Evolutionary conservation across 1,284 basidiomycete genomes (phyloP), one percentile per base, ranked within the genome.

Genomic region (Naganishia sp.): DNA sequence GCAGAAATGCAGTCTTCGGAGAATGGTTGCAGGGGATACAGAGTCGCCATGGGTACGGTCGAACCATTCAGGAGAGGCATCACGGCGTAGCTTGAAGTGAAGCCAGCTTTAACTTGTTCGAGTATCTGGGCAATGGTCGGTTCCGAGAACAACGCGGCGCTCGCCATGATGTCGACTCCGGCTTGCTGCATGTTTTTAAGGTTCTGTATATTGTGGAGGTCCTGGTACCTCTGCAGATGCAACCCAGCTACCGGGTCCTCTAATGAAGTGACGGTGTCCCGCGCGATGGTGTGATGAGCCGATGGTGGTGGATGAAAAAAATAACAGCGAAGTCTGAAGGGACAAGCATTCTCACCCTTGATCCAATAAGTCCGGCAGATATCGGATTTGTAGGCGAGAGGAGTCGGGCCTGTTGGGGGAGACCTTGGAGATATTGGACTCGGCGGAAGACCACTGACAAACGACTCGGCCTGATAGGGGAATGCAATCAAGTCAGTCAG

Each of bases 341-440:
- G 51, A 43, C 61, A 63, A 13, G 35, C 35, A 39, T 39, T 39
- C 5, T 63, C 50, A 3, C 61, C 61, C 6, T 53, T 15, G 17
- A 63, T 53, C 61, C 61, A 63, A 42, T 53, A 63, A 6, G 61
- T 43, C 7, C 51, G 61, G n/a, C 61, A 63, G 28, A 63, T 63
- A 25, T 63, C 61, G 45, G 51, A 53, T 21, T 63, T 63, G 42
- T 63, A 63, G 5, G 41, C 32, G 23, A 53, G 61, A 45, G 50
- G 42, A n/a, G n/a, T 25, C 32, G 25, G 42, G 7, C 10, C 39
- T 28, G 13, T 32, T 32, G 21, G 17, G 6, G 15, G 28, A n/a
- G 25, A 9, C 17, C 18, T 21, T 6, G 42, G 18, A 13, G 21
- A 28, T 18, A 21, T 11, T 35, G 9, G 7, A 23, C 31, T 31